phyloP scores from a whole-genome alignment of 106 monocot genomes.

The Xerophyta viscosa region DNA sequence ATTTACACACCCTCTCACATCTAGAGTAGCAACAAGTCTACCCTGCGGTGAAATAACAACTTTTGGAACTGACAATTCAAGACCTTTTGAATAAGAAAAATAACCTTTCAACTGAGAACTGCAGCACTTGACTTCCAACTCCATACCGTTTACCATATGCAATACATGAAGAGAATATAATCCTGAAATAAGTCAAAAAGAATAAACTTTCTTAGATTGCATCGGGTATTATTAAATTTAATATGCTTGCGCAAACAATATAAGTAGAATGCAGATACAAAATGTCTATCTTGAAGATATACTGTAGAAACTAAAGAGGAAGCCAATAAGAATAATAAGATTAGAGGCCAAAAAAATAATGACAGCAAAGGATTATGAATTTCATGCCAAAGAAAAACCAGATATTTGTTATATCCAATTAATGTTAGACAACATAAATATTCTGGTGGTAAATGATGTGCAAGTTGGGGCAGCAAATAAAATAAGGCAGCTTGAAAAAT shows the following conservation, averaged over 20 bases:
- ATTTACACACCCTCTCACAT: slow-evolving; percentile 49
- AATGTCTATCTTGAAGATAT: not conserved
- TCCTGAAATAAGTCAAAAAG: slow-evolving; percentile 36
- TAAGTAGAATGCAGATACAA: not conserved
- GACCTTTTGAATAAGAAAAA: slow-evolving; percentile 44
- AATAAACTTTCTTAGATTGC: too few species aligned
- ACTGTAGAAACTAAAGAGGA: not conserved
- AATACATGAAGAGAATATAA: slow-evolving; percentile 44
- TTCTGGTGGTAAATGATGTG: not conserved
- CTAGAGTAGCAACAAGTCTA: slow-evolving; percentile 50
- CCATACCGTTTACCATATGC: slow-evolving; percentile 25
- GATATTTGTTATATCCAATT: too few species aligned
- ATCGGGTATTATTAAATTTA: too few species aligned
- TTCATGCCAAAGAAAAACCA: too few species aligned
- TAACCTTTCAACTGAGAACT: slow-evolving; percentile 47
- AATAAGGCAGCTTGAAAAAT: not conserved
- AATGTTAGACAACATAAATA: too few species aligned
- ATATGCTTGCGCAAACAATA: too few species aligned
- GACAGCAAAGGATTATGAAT: too few species aligned
- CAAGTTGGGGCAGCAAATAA: not conserved
- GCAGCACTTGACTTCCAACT: slow-evolving; percentile 31
- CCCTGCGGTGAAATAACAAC: slow-evolving; percentile 65
- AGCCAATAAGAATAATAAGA: not conserved
- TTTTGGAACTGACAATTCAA: slow-evolving; percentile 35
- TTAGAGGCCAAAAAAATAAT: too few species aligned